Base-by-base conservation (phyloP, 371 early-diverging fungal genomes). In the Apophysomyces elegans region DNA sequence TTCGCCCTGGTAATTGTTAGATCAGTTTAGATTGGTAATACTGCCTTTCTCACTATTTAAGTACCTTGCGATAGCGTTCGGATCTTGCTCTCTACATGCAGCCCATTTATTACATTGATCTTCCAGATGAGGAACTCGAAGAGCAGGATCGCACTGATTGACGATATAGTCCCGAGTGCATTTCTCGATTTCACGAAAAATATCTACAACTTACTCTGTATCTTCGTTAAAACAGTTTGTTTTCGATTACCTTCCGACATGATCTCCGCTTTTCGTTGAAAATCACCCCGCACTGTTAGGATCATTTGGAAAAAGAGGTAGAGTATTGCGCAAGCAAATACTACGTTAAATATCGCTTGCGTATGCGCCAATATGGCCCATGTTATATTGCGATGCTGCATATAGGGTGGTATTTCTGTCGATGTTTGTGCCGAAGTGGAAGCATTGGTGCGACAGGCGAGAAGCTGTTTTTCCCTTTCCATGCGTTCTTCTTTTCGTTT, bases 61-160 rank as follows among this genome's bases (percentile, higher is more conserved):
- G 62, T 72, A 83, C 81, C 86, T 80, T 50, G 90, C 85, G 36
- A 93, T 82, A 37, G 81, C 84, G n/a, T 76, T 77, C 2, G 90
- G 91, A 58, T 92, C 90, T 60, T 85, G 80, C 21, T 86, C 76
- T 90, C 94, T 94, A 71, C 94, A 93, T 32, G 75, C 64, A 58
- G 91, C 93, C 96, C 96, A 96, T 16, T 77, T 80, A 16, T 69
- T 73, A 69, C 97, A 96, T 60, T 84, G 68, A 38, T 70, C 67
- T 62, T 93, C 90, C 79, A 96, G 78, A 9, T 90, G 91, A 21
- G 95, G 96, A 7, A 94, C 90, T 12, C 93, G 85, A 56, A 87
- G 74, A 4, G 59, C 75, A 38, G 84, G 91, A 56, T 84, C 84
- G 72, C 97, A 96, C 11, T 75, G 84, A 79, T 96, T 96, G 13